Base-by-base conservation (phyloP, 2,329 filamentous ascomycete species). In the Hortaea sp. region DNA sequence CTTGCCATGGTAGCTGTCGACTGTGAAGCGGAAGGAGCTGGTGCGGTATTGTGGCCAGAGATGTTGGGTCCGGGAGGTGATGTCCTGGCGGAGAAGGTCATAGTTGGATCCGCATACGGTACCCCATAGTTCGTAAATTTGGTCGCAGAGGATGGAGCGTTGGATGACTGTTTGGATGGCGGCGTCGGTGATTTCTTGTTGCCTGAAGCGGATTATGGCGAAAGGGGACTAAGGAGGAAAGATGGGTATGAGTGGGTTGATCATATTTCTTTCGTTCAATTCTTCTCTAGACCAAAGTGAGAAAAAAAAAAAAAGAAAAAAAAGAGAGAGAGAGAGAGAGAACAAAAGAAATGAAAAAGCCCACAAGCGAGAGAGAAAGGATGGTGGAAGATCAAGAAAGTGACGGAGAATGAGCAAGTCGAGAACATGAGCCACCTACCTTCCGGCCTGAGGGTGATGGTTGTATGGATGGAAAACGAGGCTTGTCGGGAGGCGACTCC, bases 51-150 rank as follows among this genome's bases (percentile, higher is more conserved):
- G 57, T 0, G 70, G 56, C 88, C 88, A 95, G 48, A 80, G 70
- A 45, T 79, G 69, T 3, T 74, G 58, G 0, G 85, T 84, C 35
- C 71, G 69, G 6, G 61, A 60, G 51, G 72, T 75, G 47, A 94
- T 73, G 45, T 79, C 75, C 40, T 70, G 66, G 60, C 94, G 87
- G 2, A 95, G 73, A 39, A 76, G 70, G 2, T 79, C 69, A 57
- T 94, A 82, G 40, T 74, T 80, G 7, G 69, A 58, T 10, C 84
- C 20, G 20, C 20, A 2, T 20, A 20, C 89, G 32, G 72, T 69
- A 12, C 85, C 90, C 90, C 92, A 97, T 52, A 95, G 77, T 20
- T 94, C 88, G 69, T 92, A 86, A 54, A 97, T 85, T 40, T 79
- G 81, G 66, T 88, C 85, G 27, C 81, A 79, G 42, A 97, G 75